Conservation (phyloP, 768 basidiomycete species). For the Lanmaoa rubissima region DNA sequence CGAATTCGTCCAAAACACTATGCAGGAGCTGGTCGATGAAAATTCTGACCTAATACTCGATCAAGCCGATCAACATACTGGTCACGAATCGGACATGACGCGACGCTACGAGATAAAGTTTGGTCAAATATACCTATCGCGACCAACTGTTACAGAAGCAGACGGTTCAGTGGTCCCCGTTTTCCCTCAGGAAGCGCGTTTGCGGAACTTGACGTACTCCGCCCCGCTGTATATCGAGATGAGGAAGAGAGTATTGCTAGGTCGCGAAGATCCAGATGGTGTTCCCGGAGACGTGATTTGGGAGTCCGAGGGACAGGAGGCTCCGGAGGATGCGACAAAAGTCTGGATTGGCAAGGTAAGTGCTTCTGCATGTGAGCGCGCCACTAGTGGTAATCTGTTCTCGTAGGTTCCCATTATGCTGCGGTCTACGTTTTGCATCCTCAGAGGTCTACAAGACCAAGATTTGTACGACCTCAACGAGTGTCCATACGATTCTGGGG, state of each 20-base stretch:
- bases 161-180: conserved; percentile 93
- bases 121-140: conserved; percentile 95
- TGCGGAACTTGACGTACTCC: conserved; percentile 95
- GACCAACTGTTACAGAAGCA: conserved; percentile 91
- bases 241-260: conserved; percentile 79
- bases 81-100: conserved; percentile 76
- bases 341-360: conserved; percentile 94
- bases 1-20: conserved; percentile 98
- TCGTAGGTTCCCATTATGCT: conserved; percentile 95
- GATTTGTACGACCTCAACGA: conserved; percentile 92
- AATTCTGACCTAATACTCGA: conserved; percentile 93
- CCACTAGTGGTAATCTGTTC: conserved; percentile 13
- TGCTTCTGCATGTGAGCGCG: conserved; percentile 2
- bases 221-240: conserved; percentile 95
- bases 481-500: conserved; percentile 98
- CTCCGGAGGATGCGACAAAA: conserved; percentile 66
- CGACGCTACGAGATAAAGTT: conserved; percentile 97
- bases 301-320: conserved; percentile 70
- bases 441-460: conserved; percentile 72
- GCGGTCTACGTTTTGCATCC: conserved; percentile 91
- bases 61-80: conserved; percentile 95
- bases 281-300: conserved; percentile 77
- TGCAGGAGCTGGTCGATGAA: conserved; percentile 99
- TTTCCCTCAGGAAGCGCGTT: conserved; percentile 94
- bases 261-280: conserved; percentile 78